A percentile compares a stretch with the other conserved stretches of the same genome.
Conservation (phyloP, 2,329 filamentous ascomycete species). For the Exserohilum turcica region DNA sequence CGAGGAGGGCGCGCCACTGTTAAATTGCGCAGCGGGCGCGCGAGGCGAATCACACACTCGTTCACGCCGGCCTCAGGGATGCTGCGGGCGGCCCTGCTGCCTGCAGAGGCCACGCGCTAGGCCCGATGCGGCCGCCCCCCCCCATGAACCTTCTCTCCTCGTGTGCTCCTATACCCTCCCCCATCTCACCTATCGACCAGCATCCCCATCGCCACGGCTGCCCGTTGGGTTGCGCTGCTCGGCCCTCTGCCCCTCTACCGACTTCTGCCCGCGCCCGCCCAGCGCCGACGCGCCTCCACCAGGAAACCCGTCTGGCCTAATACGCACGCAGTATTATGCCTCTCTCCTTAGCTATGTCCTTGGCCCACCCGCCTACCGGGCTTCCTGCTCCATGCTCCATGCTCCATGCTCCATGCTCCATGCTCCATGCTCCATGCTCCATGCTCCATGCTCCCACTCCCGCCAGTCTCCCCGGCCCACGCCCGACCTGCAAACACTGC, state of each 20-base stretch:
- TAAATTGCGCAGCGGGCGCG: conserved; percentile 11
- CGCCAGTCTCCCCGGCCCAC: too few relatives aligned
- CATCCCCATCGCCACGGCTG: conserved; percentile 3
- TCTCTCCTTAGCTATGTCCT: not conserved
- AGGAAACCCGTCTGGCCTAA: not conserved
- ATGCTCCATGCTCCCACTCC: not conserved
- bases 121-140: not conserved
- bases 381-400: conserved; percentile 6
- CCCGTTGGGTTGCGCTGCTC: not conserved
- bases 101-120: conserved; percentile 11
- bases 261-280: too few relatives aligned
- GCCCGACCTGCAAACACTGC: too few relatives aligned
- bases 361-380: conserved; percentile 1
- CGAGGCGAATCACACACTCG: conserved; percentile 8
- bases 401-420: not conserved
- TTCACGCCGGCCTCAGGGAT: not conserved
- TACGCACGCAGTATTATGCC: not conserved
- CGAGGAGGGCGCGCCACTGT: conserved; percentile 10
- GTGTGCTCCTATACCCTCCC: not conserved
- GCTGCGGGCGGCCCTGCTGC: not conserved
- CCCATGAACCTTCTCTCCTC: conserved; percentile 4
- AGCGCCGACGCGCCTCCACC: not conserved
- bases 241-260: too few relatives aligned
- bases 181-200: not conserved
- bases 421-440: not conserved